phyloP scores from a whole-genome alignment of 495 filamentous ascomycete species.

The Letharia columbiana region DNA sequence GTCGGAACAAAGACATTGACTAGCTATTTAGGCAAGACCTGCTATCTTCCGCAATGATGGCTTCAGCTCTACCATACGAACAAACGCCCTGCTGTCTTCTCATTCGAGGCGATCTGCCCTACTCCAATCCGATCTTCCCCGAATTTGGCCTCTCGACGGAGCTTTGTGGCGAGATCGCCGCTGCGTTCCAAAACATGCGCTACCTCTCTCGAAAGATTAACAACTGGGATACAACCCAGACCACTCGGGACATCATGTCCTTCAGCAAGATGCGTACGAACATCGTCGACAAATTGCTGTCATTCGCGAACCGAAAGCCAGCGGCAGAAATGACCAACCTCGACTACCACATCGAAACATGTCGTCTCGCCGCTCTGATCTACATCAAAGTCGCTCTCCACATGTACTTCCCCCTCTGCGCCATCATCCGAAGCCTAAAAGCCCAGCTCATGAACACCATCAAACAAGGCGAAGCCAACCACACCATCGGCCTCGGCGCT shows the following conservation, averaged over 20 bases:
- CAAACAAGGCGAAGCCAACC: background rate
- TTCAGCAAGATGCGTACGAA: constrained; percentile 3
- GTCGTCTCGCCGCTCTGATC: constrained; percentile 5
- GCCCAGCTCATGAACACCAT: background rate
- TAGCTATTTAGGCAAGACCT: constrained; percentile 8
- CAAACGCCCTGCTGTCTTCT: background rate
- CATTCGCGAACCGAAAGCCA: constrained; percentile 1
- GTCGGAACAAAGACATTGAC: background rate
- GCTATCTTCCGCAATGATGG: background rate
- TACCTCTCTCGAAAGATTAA: background rate
- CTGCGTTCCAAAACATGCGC: background rate
- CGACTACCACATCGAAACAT: constrained; percentile 5
- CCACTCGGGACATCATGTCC: background rate
- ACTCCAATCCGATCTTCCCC: background rate
- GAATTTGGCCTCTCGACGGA: background rate
- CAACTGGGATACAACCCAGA: background rate
- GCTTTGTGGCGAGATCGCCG: background rate
- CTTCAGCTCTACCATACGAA: background rate
- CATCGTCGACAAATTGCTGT: background rate
- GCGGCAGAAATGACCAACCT: background rate
- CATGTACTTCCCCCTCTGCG: background rate
- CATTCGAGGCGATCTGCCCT: background rate
- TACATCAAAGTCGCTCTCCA: constrained; percentile 7
- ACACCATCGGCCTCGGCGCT: background rate
- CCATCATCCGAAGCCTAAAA: background rate